A percentile compares a stretch with the other conserved stretches of the same genome.
Conservation (phyloP, 139 green algal species). For the Zygnema circumcarinatum region DNA sequence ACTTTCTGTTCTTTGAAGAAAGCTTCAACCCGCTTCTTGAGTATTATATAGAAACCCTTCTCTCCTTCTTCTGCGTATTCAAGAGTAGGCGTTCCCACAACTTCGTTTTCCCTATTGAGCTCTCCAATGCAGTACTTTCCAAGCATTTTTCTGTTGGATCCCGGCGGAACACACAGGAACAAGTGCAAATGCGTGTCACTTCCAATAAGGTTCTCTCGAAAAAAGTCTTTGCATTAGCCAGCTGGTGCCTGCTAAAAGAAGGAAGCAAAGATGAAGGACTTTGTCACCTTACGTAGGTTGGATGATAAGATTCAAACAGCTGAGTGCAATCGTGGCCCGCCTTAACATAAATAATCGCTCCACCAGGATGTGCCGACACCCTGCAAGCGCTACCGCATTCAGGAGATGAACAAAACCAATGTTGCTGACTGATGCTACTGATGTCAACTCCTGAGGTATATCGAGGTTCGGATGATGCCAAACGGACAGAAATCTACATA, state of each 20-base stretch:
- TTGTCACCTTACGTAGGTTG: slow-evolving; percentile 57
- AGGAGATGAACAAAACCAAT: neutral
- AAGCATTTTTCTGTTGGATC: slow-evolving; percentile 66
- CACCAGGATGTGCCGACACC: slow-evolving; percentile 70
- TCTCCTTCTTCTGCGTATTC: slow-evolving; percentile 45
- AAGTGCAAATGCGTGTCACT: no score
- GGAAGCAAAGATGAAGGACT: no score
- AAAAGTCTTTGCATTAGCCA: no score
- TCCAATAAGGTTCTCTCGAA: no score
- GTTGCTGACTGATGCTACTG: neutral
- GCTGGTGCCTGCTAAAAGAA: no score
- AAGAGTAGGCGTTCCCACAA: neutral
- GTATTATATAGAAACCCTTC: slow-evolving; percentile 63
- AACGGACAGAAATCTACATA: no score
- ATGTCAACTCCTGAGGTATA: slow-evolving; percentile 8
- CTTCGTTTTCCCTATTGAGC: neutral
- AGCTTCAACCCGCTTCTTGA: slow-evolving; percentile 66
- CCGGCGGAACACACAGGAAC: no score
- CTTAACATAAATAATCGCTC: slow-evolving; percentile 72
- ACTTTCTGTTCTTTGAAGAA: slow-evolving; percentile 72
- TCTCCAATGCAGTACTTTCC: slow-evolving; percentile 71
- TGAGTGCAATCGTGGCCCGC: slow-evolving; percentile 73
- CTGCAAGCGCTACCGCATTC: slow-evolving; percentile 10
- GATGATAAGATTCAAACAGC: slow-evolving; percentile 80
- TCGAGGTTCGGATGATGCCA: no score